Base-by-base conservation (phyloP, 345 rosid species). In the Salix koriyanagi region DNA sequence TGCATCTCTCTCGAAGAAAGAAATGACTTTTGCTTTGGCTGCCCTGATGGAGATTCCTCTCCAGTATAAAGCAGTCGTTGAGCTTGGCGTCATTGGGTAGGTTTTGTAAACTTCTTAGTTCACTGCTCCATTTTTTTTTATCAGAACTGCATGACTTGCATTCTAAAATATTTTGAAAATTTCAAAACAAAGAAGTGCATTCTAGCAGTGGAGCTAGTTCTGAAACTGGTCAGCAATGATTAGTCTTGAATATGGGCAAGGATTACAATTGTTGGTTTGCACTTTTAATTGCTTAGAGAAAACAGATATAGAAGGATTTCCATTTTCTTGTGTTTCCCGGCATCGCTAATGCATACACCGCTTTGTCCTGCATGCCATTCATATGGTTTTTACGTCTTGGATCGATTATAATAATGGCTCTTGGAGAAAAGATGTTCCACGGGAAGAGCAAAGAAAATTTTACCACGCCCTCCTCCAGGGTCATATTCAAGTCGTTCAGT, bases 401-500 rank as follows among this genome's bases (percentile, higher is more conserved):
- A 26, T 64, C 12, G 14, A n/a, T 8, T 19, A 67, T 69, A 39
- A 16, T 48, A 70, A 62, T 62, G 32, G 74, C 80, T 66, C 72
- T 58, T 36, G 44, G 46, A 68, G 23, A 74, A 60, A 72, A 93
- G 97, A 71, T 79, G 84, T 2, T 71, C 54, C 5, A 85, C 88
- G 7, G 89, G 89, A 50, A 75, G 46, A 77, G 90, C 90, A 6
- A 90, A 79, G 86, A 83, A 87, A 70, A 71, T 88, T 26, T 79
- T 74, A 72, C 88, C 94, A 8, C 84, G 93, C 3, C 92, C 96
- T 84, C 91, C 98, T 65, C 96, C 92, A 16, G 76, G 83, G 50
- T 85, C 85, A 14, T 80, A 80, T 69, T 37, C 77, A 26, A 90
- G 75, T 60, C 82, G 73, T 28, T 21, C 79, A n/a, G 65, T 21